A percentile compares a stretch with the other conserved stretches of the same genome.
Conservation (phyloP, 257 asterid genomes). For the Lantana camara region DNA sequence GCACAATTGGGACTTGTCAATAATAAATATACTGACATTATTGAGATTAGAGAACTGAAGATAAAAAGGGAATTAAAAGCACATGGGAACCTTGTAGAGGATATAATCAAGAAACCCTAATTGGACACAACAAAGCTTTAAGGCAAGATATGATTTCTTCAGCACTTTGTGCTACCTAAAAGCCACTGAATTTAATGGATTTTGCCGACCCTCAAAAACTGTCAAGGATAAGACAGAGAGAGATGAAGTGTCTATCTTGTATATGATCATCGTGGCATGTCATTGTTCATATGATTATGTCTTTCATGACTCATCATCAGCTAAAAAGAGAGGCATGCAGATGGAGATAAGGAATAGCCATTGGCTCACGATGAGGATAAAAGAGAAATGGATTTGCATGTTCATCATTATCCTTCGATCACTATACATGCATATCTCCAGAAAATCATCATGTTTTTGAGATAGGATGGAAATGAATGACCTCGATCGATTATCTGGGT, state of each 20-base stretch:
- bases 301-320: background rate
- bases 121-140: constrained; percentile 9
- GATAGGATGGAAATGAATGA: too few species aligned
- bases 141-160: constrained; percentile 3
- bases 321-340: background rate
- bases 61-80: constrained; percentile 11
- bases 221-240: background rate
- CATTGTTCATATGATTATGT: constrained; percentile 4
- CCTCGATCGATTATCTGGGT: too few species aligned
- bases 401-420: constrained; percentile 17
- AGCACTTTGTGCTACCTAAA: background rate
- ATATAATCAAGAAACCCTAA: constrained; percentile 20
- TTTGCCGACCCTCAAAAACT: background rate
- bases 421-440: too few species aligned
- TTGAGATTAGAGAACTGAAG: background rate
- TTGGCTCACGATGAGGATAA: background rate
- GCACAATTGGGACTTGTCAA: background rate
- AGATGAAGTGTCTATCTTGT: too few species aligned
- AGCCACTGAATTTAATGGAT: background rate
- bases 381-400: background rate
- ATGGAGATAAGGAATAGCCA: constrained; percentile 23
- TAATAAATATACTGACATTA: background rate
- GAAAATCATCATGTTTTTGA: too few species aligned
- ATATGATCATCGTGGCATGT: background rate
- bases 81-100: constrained; percentile 8